Evolutionary conservation across 257 asterid species (phyloP).

Genomic region (Cinchona pubescens): DNA sequence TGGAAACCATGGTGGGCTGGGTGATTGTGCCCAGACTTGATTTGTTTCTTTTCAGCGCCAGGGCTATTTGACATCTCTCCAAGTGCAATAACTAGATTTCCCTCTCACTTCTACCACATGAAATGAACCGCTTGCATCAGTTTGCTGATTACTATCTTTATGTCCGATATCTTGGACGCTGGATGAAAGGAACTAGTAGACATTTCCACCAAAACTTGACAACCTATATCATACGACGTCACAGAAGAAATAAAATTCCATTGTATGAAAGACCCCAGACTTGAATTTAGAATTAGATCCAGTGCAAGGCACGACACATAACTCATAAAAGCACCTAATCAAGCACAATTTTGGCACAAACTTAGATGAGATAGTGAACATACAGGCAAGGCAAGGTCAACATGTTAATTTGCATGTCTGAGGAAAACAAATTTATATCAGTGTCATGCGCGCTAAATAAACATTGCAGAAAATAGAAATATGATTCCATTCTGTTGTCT

Average conservation of each 20-base stretch:
- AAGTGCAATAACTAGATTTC: constrained; percentile 43
- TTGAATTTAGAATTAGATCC: background rate
- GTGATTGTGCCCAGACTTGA: background rate
- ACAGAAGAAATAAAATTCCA: constrained; percentile 5
- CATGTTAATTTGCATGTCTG: background rate
- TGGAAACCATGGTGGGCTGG: too few species aligned
- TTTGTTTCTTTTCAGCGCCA: constrained; percentile 57
- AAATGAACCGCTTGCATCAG: constrained; percentile 23
- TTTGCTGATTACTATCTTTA: constrained; percentile 20
- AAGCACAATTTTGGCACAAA: too few species aligned
- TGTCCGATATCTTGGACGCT: constrained; percentile 63
- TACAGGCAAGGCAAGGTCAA: background rate
- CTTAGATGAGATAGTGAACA: background rate
- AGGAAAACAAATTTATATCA: background rate
- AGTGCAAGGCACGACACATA: background rate
- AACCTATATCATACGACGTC: constrained; percentile 44
- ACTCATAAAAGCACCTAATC: background rate
- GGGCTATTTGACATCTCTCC: constrained; percentile 95
- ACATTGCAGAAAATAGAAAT: background rate
- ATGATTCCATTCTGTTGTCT: background rate
- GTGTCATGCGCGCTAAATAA: background rate
- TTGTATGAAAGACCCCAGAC: constrained; percentile 4
- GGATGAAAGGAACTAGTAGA: constrained; percentile 56
- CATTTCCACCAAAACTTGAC: constrained; percentile 87
- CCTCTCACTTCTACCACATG: constrained; percentile 16